Base-by-base conservation (phyloP, 2,329 filamentous ascomycete species). In the Lachnellula arida region DNA sequence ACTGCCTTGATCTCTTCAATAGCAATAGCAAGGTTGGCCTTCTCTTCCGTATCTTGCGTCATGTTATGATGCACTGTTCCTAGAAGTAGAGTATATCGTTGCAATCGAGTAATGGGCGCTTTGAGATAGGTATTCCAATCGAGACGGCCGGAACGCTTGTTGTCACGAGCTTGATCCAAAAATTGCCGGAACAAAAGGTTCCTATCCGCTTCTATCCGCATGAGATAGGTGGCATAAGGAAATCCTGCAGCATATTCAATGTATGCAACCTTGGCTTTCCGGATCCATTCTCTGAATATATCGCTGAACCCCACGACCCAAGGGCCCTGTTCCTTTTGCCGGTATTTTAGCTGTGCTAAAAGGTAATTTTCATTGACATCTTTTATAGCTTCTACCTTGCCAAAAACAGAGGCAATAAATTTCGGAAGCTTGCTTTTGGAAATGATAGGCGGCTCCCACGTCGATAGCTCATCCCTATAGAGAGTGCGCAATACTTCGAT, bases 201-300 rank as follows among this genome's bases (percentile, higher is more conserved):
- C 54, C 86, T 83, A 47, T 92, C 86, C 1, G 87, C 80, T 73
- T 99, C 94, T 68, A 88, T 88, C 52, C 91, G 87, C 17, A 99
- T 84, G 52, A 92, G 77, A 68, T 89, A 92, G 39, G 85, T 86
- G 1, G 94, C 93, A 56, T 87, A 85, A 0, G 93, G 93, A 64
- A 94, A 97, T 0, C 86, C 86, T 1, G 88, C 86, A 40, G 93
- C 93, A 71, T 97, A 99, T 56, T 96, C 91, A 58, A 97, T 85
- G 70, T 97, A 99, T 11, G 90, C 87, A 2, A 81, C 77, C 71
- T 87, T 91, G 34, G 94, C 94, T 72, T 97, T 97, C 60, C 94
- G 84, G 60, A 97, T 96, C 94, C 94, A 99, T 74, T 99, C 94
- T 56, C 94, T 81, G 77, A 99, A 97, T 49, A 99, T 90, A 68